Base-by-base conservation (phyloP, 2,329 filamentous ascomycete genomes). In the Escovopsis sp. region DNA sequence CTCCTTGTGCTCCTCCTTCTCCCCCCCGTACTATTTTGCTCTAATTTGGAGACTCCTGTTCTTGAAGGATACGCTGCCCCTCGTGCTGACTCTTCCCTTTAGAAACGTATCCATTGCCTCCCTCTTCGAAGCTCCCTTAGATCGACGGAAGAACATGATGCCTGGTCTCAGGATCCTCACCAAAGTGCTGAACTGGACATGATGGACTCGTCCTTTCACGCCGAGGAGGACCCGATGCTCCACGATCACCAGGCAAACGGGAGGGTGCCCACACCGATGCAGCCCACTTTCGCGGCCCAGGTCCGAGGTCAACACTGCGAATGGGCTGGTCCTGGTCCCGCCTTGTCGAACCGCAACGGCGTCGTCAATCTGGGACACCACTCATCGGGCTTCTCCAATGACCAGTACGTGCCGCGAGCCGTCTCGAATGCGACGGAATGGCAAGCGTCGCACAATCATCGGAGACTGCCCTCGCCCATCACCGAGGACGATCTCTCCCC, bases 211-310 rank as follows among this genome's bases (percentile, higher is more conserved):
- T 53, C 49, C 26, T 41, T 43, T 42, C 49, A 51, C 26, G 45
- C 47, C 43, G 53, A 51, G 39, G 49, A 50, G 15, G 41, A 26
- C 39, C 28, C 10, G 7, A n/a, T 33, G 8, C 23, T 39, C 8
- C 36, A 32, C 30, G 32, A 35, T 18, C 38, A 45, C 19, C 38
- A 45, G 15, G 26, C 60, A 38, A 61, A 61, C 18, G 64, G 66
- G 44, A 70, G 73, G 39, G 68, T 77, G 57, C 73, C 73, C 3
- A 77, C 74, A 2, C 73, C 73, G 2, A 75, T 77, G n/a, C 68
- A 76, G 48, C 69, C 70, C 46, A 72, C 60, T 40, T 77, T 77
- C 51, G 68, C 70, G 1, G 65, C 67, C 3, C 72, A 77, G 51
- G 62, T 74, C 23, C 65, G 69, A 43, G 70, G 71, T n/a, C 68